Conservation (phyloP, 192 early-diverging fungal genomes). For the Backusella liffmaniae region DNA sequence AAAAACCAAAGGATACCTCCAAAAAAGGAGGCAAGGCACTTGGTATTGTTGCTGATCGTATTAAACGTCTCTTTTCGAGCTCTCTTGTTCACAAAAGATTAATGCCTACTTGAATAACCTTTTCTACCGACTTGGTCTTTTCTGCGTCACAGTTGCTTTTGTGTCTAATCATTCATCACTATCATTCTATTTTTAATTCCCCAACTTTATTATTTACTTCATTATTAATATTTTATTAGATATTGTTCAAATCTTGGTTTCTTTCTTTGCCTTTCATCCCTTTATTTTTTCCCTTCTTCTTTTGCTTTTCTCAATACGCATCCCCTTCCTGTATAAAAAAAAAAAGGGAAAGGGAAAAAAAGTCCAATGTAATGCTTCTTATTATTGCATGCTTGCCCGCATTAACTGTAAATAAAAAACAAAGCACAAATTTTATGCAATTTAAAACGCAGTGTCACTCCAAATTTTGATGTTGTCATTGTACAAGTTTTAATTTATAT, state of each 20-base stretch:
- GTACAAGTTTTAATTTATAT: too few species aligned
- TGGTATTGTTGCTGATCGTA: background rate
- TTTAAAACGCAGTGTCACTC: background rate
- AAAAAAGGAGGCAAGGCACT: background rate
- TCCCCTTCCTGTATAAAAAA: background rate
- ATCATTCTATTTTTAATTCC: background rate
- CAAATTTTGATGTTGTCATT: background rate
- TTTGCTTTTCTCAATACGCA: background rate
- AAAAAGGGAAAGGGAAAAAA: background rate
- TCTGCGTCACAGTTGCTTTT: background rate
- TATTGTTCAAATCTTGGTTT: background rate
- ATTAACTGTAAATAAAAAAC: background rate
- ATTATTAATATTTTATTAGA: background rate
- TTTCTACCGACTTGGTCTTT: background rate
- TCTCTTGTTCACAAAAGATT: conserved; percentile 8
- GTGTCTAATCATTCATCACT: background rate
- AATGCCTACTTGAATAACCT: background rate
- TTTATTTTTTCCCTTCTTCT: background rate
- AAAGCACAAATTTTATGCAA: background rate
- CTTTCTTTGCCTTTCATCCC: background rate
- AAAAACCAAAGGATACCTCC: background rate
- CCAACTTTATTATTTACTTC: background rate
- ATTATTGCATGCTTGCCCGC: background rate
- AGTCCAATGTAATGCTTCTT: background rate
- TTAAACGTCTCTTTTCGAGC: background rate